Percentiles rank a stretch among this genome's conserved stretches.
These are phyloP conservation scores for Podosphaera fusca DNA, from an alignment of 2,329 filamentous ascomycete genomes.

Conservation along the genomic window DNA sequence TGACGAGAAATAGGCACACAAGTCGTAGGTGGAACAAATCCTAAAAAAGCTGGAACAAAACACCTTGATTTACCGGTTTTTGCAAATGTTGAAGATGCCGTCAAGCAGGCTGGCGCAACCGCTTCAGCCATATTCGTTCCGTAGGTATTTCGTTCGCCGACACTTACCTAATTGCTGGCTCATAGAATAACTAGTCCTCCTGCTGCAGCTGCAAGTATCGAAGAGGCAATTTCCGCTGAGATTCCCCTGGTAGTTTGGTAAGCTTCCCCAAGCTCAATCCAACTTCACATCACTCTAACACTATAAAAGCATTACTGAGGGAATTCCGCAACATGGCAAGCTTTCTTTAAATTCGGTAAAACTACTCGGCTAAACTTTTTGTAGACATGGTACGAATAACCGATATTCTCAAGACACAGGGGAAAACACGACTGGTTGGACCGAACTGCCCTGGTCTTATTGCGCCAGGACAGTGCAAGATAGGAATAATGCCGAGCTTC, in stretches of 20 bases:
- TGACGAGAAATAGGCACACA: constrained; percentile 48
- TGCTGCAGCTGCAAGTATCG: constrained; percentile 79
- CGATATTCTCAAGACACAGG: constrained; percentile 89
- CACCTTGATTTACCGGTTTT: constrained; percentile 90
- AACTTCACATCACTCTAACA: constrained; percentile 9
- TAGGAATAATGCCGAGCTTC: constrained; percentile 99
- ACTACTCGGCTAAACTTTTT: constrained; percentile 4
- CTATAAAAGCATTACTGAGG: constrained; percentile 55
- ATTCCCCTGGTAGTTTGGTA: constrained; percentile 81
- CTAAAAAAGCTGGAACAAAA: constrained; percentile 83
- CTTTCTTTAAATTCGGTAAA: neutral
- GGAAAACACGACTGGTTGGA: constrained; percentile 87
- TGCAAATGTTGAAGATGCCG: constrained; percentile 64
- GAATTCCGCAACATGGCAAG: constrained; percentile 87
- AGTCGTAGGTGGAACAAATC: constrained; percentile 94
- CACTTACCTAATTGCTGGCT: neutral
- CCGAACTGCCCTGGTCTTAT: constrained; percentile 98
- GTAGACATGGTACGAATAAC: constrained; percentile 97
- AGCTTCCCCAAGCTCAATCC: constrained; percentile 6
- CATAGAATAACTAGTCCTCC: constrained; percentile 39
- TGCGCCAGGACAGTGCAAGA: constrained; percentile 90
- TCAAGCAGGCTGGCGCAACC: constrained; percentile 73
- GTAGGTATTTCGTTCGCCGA: constrained; percentile 23
- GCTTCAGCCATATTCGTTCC: constrained; percentile 94
- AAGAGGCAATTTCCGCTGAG: constrained; percentile 86